Evolutionary conservation across 2,329 filamentous ascomycete species (phyloP), one percentile per base, ranked within the genome.

Genomic region (Lecanicillium sp.): DNA sequence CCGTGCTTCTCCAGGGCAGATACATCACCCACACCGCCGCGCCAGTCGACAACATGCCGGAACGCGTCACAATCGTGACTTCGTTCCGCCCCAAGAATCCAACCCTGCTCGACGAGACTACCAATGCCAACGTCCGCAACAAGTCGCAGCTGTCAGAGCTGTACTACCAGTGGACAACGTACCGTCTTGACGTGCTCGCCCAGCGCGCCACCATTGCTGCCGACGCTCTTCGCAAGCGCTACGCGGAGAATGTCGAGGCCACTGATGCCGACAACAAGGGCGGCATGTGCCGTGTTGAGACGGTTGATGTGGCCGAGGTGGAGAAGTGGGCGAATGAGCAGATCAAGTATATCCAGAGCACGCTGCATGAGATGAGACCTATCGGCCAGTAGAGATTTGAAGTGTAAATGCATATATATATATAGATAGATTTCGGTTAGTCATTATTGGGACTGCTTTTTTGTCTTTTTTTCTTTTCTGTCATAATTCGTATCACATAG

Each of bases 1-100:
- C 60, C 9, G 59, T 67, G 15, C 50, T 69, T 12, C 53, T 69
- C 13, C 67, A 70, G 46, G 66, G 66, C 9, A 54, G 63, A 34
- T 67, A 67, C 38, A 66, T 70, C 41, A 56, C 57, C 18, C 67
- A 70, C 43, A 60, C 64, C 37, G 67, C 67, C 3, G 46, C 63
- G 9, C 50, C 51, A 15, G 64, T 63, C 2, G 56, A 55, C 8
- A 63, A 64, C 22, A 60, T 57, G 12, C 55, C 57, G 9, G 67
- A 48, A 48, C 58, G 67, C 20, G 60, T 70, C 44, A 67, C 64
- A 2, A 64, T 68, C 52, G 63, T 70, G 9, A 68, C 65, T 2
- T 61, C 64, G 0, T 65, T 68, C 48, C 53, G 66, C 12, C 60
- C 65, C 13, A 56, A 54, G 20, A 55, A 61, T 22, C 61, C 65